Evolutionary conservation across 805 yeast genomes (phyloP).

Genomic region (Teunomyces aglyptinius): DNA sequence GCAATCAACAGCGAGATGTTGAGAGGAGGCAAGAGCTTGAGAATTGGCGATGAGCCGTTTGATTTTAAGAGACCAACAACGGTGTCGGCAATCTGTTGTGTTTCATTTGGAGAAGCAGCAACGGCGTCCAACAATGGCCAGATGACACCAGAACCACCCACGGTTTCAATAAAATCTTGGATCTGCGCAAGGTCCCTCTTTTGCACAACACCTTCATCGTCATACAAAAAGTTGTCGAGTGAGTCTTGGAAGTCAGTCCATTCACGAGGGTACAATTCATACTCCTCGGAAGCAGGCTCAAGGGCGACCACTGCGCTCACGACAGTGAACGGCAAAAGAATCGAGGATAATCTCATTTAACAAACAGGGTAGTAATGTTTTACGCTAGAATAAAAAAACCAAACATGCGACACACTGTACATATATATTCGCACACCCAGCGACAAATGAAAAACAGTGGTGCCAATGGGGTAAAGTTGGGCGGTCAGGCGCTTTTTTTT

Average conservation of each 20-base stretch:
- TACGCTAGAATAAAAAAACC: background rate
- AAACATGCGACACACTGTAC: background rate
- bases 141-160: conserved; percentile 26
- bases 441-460: background rate
- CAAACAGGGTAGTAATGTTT: no score
- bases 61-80: background rate
- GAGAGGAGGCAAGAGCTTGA: conserved; percentile 10
- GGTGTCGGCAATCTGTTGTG: background rate
- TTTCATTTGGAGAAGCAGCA: conserved; percentile 27
- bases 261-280: conserved; percentile 6
- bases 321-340: conserved; percentile 1
- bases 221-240: background rate
- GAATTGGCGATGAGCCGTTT: conserved; percentile 1
- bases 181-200: conserved; percentile 4
- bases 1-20: conserved; percentile 23
- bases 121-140: conserved; percentile 25
- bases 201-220: background rate
- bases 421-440: background rate
- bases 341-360: conserved; percentile 3
- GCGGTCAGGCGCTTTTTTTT: background rate
- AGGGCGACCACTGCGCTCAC: conserved; percentile 2
- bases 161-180: conserved; percentile 8
- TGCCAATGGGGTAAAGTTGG: background rate
- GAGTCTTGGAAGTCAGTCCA: conserved; percentile 1
- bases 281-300: background rate